Base-by-base conservation (phyloP, 805 yeast species). In the Pichia scutulata region DNA sequence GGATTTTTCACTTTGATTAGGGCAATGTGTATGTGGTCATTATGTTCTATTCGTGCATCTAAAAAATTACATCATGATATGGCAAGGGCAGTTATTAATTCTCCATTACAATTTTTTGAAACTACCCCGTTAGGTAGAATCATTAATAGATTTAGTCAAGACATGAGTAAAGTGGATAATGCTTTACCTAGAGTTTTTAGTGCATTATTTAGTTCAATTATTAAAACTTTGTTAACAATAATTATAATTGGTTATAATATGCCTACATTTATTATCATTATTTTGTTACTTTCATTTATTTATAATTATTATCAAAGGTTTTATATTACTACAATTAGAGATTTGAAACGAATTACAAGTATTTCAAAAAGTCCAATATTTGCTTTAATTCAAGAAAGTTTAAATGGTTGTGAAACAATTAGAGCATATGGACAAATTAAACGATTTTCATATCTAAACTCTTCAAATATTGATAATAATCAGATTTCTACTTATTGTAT, bases 351-450 rank as follows among this genome's bases (percentile, higher is more conserved):
- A 59, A 70, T 88, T 47, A 80, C 78, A 44, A 80, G 86, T 48
- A 73, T 81, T 22, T 75, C 92, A 6, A 75, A 79, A 59, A 79
- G 87, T 50, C 96, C 96, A 3, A 80, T 88, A 18, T 85, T 78
- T 70, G 85, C 95, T 0, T 89, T 85, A 57, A 74, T 89, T 55
- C 90, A 86, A 61, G 97, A 89, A 61, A 81, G 89, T 2, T 68
- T 89, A 45, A 76, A 75, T 30, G 97, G 97, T 13, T 78, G 84
- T 22, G 80, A 81, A 44, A 89, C 95, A 1, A 81, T 89, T 50
- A 73, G 84, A 44, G 96, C 96, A 0, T 90, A 76, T 60, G 70
- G 74, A n/a, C 95, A 88, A 55, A 66, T 66, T 25, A 73, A 70
- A 6, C 72, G 95, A 51, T 89, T 89, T 66, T 69, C 70, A 23